Percentiles rank a stretch among this genome's conserved stretches.
phyloP scores from a whole-genome alignment of 208 protist species.

The Leishmania braziliensis region DNA sequence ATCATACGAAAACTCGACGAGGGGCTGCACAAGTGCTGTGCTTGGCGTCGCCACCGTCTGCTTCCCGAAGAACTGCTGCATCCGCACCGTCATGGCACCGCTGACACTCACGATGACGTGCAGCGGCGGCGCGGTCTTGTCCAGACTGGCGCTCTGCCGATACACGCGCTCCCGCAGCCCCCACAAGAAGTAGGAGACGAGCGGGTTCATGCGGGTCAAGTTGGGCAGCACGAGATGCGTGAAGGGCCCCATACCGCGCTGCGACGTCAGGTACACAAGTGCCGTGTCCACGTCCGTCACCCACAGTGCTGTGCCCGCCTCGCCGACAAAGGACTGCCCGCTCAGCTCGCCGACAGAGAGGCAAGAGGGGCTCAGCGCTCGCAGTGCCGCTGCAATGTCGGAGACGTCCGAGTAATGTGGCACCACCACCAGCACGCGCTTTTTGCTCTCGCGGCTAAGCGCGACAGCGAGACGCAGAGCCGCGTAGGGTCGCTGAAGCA shows the following conservation, averaged over 20 bases:
- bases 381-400: slow-evolving; percentile 47
- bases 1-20: slow-evolving; percentile 72
- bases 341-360: slow-evolving; percentile 62
- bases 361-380: slow-evolving; percentile 23
- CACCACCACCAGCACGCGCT: slow-evolving; percentile 83
- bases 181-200: slow-evolving; percentile 70
- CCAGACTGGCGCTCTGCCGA: slow-evolving; percentile 47
- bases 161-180: slow-evolving; percentile 67
- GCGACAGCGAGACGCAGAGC: slow-evolving; percentile 54
- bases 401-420: slow-evolving; percentile 77
- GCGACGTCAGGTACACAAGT: slow-evolving; percentile 66
- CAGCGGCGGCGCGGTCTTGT: slow-evolving; percentile 37
- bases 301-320: slow-evolving; percentile 55
- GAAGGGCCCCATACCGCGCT: slow-evolving; percentile 74
- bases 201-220: slow-evolving; percentile 55
- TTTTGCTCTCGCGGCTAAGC: slow-evolving; percentile 24
- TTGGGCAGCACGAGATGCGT: slow-evolving; percentile 84
- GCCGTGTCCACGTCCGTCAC: slow-evolving; percentile 82
- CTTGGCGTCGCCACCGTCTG: slow-evolving; percentile 38
- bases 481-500: slow-evolving; percentile 46
- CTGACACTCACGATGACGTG: slow-evolving; percentile 47
- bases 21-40: slow-evolving; percentile 10
- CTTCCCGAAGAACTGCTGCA: slow-evolving; percentile 48
- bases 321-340: slow-evolving; percentile 61
- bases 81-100: slow-evolving; percentile 34